These are phyloP conservation scores for Apophysomyces ossiformis DNA, from an alignment of 371 early-diverging fungal species.

Conservation along the genomic window DNA sequence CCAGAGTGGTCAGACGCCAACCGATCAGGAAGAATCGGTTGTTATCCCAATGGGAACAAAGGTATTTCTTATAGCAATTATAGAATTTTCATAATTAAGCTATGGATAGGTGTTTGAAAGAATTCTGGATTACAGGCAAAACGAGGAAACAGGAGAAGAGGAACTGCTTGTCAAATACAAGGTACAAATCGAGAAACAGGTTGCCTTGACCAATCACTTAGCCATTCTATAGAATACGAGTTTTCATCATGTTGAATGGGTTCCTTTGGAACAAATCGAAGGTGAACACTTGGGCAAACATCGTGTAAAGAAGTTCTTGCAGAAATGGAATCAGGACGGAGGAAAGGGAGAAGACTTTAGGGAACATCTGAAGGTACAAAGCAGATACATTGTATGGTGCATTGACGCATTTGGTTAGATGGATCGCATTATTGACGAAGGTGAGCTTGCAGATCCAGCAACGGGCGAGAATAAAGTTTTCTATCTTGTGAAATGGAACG, in stretches of 20 bases:
- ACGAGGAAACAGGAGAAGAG: constrained; percentile 34
- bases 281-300: constrained; percentile 71
- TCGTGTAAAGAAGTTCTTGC: constrained; percentile 75
- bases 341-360: constrained; percentile 54
- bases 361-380: constrained; percentile 44
- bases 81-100: not conserved
- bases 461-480: constrained; percentile 61
- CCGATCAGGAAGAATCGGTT: constrained; percentile 24
- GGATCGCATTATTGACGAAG: constrained; percentile 86
- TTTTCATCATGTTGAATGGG: constrained; percentile 85
- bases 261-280: constrained; percentile 64
- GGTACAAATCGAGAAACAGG: constrained; percentile 31
- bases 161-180: constrained; percentile 73
- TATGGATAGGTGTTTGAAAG: constrained; percentile 51
- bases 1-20: constrained; percentile 12
- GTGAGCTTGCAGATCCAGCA: constrained; percentile 61
- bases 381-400: not conserved
- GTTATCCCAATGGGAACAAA: constrained; percentile 73
- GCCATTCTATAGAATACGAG: constrained; percentile 54
- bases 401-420: constrained; percentile 37
- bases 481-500: constrained; percentile 91
- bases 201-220: not conserved
- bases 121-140: constrained; percentile 60
- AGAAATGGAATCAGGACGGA: constrained; percentile 58
- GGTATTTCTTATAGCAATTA: not conserved